These are phyloP conservation scores for Solanum arcanum DNA, from an alignment of 257 asterid genomes.

Conservation along the genomic window DNA sequence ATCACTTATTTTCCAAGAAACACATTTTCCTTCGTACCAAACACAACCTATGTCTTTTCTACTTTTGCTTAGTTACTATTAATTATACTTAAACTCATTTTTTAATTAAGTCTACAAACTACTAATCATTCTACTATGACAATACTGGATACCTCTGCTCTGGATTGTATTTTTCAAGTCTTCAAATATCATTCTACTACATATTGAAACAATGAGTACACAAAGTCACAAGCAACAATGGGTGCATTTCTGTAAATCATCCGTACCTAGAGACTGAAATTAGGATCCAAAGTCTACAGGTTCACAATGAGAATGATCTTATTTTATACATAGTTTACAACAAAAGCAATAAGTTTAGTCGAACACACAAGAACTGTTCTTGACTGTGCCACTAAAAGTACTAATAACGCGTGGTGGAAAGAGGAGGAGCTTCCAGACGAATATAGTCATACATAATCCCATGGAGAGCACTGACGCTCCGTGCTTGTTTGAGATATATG, in stretches of 20 bases:
- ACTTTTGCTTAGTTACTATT: neutral
- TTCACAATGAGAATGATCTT: neutral
- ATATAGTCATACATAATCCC: slow-evolving; percentile 12
- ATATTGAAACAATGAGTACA: neutral
- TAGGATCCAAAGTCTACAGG: neutral
- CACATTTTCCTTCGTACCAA: neutral
- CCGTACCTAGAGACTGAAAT: neutral
- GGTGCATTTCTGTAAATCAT: neutral
- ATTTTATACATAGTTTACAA: neutral
- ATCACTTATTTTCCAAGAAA: neutral
- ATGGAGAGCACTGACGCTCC: neutral
- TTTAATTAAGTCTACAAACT: neutral
- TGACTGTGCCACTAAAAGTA: neutral
- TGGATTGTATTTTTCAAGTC: neutral
- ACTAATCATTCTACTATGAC: slow-evolving; percentile 18
- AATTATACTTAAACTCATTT: neutral
- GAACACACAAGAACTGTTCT: neutral
- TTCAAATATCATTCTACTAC: neutral
- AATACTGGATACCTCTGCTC: neutral
- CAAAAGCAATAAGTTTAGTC: neutral
- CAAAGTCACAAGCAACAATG: neutral
- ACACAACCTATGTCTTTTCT: neutral
- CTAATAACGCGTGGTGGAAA: neutral
- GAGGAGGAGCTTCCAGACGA: slow-evolving; percentile 11
- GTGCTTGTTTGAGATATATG: neutral